Percentiles rank a stretch among this genome's conserved stretches.
phyloP scores from a whole-genome alignment of 345 rosid genomes.

The Brassica juncea region DNA sequence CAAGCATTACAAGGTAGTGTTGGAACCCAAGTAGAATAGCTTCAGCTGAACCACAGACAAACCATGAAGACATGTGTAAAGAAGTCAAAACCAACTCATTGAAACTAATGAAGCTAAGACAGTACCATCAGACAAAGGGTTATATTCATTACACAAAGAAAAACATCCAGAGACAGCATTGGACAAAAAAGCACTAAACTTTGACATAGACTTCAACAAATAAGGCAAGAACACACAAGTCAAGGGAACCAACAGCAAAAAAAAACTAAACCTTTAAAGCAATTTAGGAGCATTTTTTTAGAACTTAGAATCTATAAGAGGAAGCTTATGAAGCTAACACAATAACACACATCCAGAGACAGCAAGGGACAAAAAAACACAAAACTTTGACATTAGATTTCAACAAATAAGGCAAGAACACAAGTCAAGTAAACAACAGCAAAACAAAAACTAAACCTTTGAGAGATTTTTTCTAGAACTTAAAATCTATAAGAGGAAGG shows the following conservation, averaged over 20 bases:
- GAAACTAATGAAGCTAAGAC: too few species aligned
- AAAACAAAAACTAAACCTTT: not conserved
- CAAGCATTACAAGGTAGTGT: constrained; percentile 95
- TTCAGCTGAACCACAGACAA: constrained; percentile 62
- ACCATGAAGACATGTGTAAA: not conserved
- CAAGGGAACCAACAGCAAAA: not conserved
- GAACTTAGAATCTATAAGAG: too few species aligned
- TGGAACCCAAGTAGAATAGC: constrained; percentile 96
- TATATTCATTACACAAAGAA: not conserved
- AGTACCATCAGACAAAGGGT: too few species aligned
- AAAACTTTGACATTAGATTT: not conserved
- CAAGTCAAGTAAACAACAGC: not conserved
- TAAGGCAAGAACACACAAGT: not conserved
- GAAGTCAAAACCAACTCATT: not conserved
- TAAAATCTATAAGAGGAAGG: too few species aligned
- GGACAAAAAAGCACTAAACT: not conserved
- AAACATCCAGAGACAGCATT: too few species aligned
- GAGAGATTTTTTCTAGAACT: too few species aligned
- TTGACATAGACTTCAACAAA: not conserved
- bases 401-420: constrained; percentile 1
- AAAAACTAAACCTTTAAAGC: not conserved
- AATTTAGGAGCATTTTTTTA: too few species aligned
- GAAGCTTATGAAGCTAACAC: too few species aligned
- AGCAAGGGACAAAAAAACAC: not conserved
- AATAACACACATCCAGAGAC: too few species aligned